These are phyloP conservation scores for Lentinula boryana DNA, from an alignment of 768 basidiomycete species.

Conservation along the genomic window DNA sequence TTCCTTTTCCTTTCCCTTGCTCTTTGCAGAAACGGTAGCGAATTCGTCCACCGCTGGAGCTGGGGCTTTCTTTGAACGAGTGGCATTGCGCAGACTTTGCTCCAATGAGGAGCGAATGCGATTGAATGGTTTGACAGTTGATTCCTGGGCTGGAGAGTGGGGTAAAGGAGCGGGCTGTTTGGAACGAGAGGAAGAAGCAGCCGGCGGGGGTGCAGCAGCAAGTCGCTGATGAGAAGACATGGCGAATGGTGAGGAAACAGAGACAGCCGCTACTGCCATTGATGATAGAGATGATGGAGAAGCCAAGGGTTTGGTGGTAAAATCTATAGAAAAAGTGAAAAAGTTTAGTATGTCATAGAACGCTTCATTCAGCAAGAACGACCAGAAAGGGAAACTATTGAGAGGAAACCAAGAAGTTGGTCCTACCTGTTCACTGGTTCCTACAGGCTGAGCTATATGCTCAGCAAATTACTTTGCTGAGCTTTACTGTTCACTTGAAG, in stretches of 20 bases:
- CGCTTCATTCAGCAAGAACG: not conserved
- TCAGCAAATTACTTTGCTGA: not conserved
- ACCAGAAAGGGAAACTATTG: conserved; percentile 3
- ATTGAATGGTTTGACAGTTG: conserved; percentile 49
- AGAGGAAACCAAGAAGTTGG: not conserved
- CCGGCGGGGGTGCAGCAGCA: conserved; percentile 16
- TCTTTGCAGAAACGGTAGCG: conserved; percentile 29
- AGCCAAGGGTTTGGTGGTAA: not conserved
- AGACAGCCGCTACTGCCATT: conserved; percentile 16
- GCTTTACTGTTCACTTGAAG: not conserved
- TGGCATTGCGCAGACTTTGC: conserved; percentile 59
- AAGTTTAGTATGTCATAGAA: not conserved
- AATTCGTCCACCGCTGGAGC: conserved; percentile 33
- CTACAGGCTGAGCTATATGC: not conserved
- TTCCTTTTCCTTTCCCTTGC: conserved; percentile 42
- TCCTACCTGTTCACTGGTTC: not conserved
- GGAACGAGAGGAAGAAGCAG: conserved; percentile 37
- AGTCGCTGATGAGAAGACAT: conserved; percentile 38
- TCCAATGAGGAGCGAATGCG: conserved; percentile 63
- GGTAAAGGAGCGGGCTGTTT: conserved; percentile 29
- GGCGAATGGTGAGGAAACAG: conserved; percentile 28
- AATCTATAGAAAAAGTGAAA: not conserved
- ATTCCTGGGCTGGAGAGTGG: conserved; percentile 25
- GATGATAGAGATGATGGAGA: not conserved
- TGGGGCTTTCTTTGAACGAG: conserved; percentile 45